Base-by-base conservation (phyloP, 192 early-diverging fungal species). In the Paraglomus brasilianum region DNA sequence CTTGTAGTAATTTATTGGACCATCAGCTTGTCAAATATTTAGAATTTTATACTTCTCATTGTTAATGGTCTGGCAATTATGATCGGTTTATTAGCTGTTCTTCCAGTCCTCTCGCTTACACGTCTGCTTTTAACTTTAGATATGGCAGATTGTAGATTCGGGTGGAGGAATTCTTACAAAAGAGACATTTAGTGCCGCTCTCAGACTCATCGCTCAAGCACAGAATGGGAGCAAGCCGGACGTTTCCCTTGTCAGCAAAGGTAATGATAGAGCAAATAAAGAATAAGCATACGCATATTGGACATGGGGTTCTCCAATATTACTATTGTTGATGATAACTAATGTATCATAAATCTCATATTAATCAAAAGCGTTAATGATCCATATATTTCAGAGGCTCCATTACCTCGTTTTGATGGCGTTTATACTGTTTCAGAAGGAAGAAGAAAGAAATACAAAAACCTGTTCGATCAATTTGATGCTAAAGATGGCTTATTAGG, bases 161-260 rank as follows among this genome's bases (percentile, higher is more conserved):
- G 88, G 92, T 30, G 85, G 86, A 64, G 96, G 95, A 15, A 83
- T 84, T 36, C 76, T 95, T 52, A 88, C 87, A 19, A 79, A 81
- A 43, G 77, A 79, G 15, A 88, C 84, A 40, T 98, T 98, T 75
- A 81, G 78, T 62, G 85, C 89, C 38, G 92, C 91, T 8, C 72
- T 96, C 62, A 98, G 96, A 74, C 79, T 95, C 53, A 95, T 98
- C 74, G 90, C 93, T 30, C 80, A 93, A 17, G 90, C 85, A 10
- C 96, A 98, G 73, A 81, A 82, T 48, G 88, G 89, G 17, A 82
- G 88, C 64, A 79, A 78, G 6, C 82, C 78, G 36, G 84, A 79
- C 44, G 72, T 86, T 30, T 62, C 86, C 10, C 65, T 75, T 43
- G 74, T 90, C n/a, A 77, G 30, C 30, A 30, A 30, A 30, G 30